Evolutionary conservation across 805 yeast species (phyloP), one percentile per base, ranked within the genome.

Genomic region (Hanseniaspora hatyaiensis): DNA sequence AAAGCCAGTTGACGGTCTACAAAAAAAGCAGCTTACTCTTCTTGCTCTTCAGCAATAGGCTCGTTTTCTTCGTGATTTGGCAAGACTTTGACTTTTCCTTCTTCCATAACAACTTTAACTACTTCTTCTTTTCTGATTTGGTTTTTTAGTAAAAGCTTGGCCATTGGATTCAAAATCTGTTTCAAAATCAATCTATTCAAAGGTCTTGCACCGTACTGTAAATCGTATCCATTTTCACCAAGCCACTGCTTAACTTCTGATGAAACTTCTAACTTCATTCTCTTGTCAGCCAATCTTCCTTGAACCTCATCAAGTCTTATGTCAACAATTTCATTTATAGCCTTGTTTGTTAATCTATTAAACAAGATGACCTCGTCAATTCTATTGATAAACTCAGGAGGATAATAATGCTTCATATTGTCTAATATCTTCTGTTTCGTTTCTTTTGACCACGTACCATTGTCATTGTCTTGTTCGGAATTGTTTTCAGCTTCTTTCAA

Each of bases 341-440:
- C 84, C 2, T 64, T 60, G 59, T 80, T 83, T 2, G 95, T 82
- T 22, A 92, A 70, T 58, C 96, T 77, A 68, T 92, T 92, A 72
- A 92, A 92, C 2, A 92, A 87, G 15, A 92, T 69, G n/a, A 86
- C 77, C 53, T 92, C 97, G 59, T 92, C 97, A 56, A 92, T 74
- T 62, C 98, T 79, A 63, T 92, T 92, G 61, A 92, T 73, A 57
- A 92, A 92, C 64, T 92, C 98, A 0, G 98, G 98, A 16, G 97
- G 88, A 57, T 92, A 92, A 55, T 75, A 65, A 37, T 66, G 67
- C 55, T 74, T 80, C 74, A 92, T 78, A 8, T 75, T 68, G 9
- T 85, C 82, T 30, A 77, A 62, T 8, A 92, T 87, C 55, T 71
- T 65, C 2, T 60, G 55, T 58, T 80, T 80, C 3, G 80, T 73